Conservation (phyloP, 768 basidiomycete genomes). For the Asterophora parasitica region DNA sequence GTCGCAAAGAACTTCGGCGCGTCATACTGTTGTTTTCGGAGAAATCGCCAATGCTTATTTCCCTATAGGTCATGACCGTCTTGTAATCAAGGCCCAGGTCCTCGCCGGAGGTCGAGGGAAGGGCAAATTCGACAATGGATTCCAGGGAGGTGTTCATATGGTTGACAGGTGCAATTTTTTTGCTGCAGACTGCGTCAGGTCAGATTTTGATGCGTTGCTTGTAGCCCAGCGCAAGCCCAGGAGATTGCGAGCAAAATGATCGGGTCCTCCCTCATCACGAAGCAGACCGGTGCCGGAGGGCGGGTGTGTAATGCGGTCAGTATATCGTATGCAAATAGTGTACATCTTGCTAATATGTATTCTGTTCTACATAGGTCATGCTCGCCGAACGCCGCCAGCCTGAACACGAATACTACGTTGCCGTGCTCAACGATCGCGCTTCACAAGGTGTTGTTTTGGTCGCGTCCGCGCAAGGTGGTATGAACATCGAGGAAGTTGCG, state of each 20-base stretch:
- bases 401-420: conserved; percentile 96
- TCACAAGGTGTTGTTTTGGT: conserved; percentile 89
- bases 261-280: conserved; percentile 92
- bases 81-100: conserved; percentile 98
- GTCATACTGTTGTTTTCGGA: conserved; percentile 10
- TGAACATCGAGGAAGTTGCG: conserved; percentile 99
- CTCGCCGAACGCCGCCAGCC: conserved; percentile 92
- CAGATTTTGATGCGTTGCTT: not conserved
- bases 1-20: conserved; percentile 89
- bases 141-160: conserved; percentile 97
- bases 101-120: conserved; percentile 98
- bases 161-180: conserved; percentile 62
- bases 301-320: conserved; percentile 92
- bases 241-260: conserved; percentile 91
- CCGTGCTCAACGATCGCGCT: conserved; percentile 91
- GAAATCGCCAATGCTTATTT: conserved; percentile 7
- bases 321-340: conserved; percentile 12
- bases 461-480: conserved; percentile 91
- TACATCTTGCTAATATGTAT: not conserved
- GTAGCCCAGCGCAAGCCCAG: conserved; percentile 81
- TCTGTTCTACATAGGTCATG: conserved; percentile 68
- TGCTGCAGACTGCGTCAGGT: not conserved
- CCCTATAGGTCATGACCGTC: conserved; percentile 57
- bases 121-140: conserved; percentile 92
- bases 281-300: conserved; percentile 92